Conservation (phyloP, 352 stramenopile species). For the Pythium grandisporangium region DNA sequence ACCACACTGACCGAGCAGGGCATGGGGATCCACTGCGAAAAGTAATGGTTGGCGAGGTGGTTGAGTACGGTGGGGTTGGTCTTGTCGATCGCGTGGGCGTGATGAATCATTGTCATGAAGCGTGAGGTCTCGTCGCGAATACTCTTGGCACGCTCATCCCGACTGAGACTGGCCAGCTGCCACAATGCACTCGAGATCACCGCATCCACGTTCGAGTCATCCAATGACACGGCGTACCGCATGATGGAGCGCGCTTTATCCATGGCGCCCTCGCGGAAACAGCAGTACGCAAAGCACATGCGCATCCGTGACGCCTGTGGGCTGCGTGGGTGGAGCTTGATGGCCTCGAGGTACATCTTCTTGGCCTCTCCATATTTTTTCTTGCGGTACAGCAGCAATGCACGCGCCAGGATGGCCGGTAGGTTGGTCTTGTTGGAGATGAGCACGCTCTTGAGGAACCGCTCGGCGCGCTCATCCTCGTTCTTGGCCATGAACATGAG, state of each 20-base stretch:
- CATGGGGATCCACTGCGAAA: conserved; percentile 94
- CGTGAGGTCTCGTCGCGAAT: conserved; percentile 84
- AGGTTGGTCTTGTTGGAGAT: conserved; percentile 85
- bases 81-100: conserved; percentile 86
- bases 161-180: conserved; percentile 76
- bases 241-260: conserved; percentile 82
- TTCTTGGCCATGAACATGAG: conserved; percentile 92
- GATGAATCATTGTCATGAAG: conserved; percentile 88
- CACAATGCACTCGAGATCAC: conserved; percentile 92
- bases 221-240: conserved; percentile 72
- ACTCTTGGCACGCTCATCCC: conserved; percentile 61
- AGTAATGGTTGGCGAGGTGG: conserved; percentile 98
- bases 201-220: conserved; percentile 91
- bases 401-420: conserved; percentile 77
- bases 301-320: conserved; percentile 87
- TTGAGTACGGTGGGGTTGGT: conserved; percentile 91
- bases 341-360: conserved; percentile 91
- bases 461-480: conserved; percentile 85
- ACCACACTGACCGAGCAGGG: conserved; percentile 81
- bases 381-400: conserved; percentile 79
- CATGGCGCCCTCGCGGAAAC: conserved; percentile 90
- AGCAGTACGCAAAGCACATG: conserved; percentile 96
- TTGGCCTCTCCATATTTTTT: conserved; percentile 88
- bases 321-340: conserved; percentile 89
- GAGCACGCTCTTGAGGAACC: conserved; percentile 89